Percentiles rank a stretch among this genome's conserved stretches.
Evolutionary conservation across 2,329 filamentous ascomycete species (phyloP).

Genomic region (Aspergillus texensis): DNA sequence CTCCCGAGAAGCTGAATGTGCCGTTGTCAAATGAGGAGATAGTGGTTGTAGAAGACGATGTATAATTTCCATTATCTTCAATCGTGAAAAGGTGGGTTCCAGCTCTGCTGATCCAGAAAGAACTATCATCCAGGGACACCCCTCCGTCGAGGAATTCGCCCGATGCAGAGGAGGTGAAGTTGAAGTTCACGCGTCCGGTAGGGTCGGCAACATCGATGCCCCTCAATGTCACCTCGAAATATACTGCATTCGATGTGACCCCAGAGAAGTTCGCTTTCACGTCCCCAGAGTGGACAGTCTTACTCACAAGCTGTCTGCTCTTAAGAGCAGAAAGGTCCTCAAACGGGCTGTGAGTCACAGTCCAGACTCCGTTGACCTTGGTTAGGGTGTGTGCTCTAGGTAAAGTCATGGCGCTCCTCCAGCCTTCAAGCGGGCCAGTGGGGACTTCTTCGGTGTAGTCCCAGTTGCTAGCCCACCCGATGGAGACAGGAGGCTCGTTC

Average conservation of each 20-base stretch:
- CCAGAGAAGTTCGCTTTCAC: constrained; percentile 55
- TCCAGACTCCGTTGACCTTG: constrained; percentile 54
- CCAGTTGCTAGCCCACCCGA: constrained; percentile 64
- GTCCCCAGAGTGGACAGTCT: constrained; percentile 44
- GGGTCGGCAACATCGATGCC: constrained; percentile 39
- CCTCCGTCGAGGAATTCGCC: constrained; percentile 55
- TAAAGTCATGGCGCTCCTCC: constrained; percentile 56
- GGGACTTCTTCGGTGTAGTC: constrained; percentile 60
- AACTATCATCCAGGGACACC: constrained; percentile 51
- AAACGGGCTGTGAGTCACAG: constrained; percentile 55
- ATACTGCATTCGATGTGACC: constrained; percentile 55
- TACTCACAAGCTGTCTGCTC: constrained; percentile 34
- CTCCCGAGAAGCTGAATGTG: constrained; percentile 48
- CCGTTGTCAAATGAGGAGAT: constrained; percentile 28
- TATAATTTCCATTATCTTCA: constrained; percentile 56
- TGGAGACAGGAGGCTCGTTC: constrained; percentile 47
- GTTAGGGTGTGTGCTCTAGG: constrained; percentile 57
- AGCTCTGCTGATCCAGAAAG: constrained; percentile 57
- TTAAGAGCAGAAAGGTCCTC: constrained; percentile 51
- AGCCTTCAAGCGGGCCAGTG: constrained; percentile 56
- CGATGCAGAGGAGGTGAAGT: constrained; percentile 53
- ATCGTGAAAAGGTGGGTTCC: constrained; percentile 49
- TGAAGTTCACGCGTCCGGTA: constrained; percentile 53
- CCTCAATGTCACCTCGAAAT: constrained; percentile 58
- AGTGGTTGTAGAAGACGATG: constrained; percentile 53